Conservation (phyloP, 106 monocot species). For the Platanthera zijinensis region DNA sequence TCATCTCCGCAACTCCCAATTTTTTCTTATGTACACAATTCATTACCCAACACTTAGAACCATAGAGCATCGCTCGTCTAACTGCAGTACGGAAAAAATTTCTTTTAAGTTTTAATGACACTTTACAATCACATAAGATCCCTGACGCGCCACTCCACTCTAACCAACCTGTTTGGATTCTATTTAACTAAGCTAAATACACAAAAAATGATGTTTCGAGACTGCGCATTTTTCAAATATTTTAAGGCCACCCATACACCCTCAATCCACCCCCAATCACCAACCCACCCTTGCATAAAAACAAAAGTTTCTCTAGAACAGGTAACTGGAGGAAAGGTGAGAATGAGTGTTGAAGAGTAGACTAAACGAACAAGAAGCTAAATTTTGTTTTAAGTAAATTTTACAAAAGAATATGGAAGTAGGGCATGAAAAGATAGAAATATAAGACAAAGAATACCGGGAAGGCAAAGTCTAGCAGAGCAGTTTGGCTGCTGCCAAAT, state of each 20-base stretch:
- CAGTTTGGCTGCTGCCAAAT: constrained; percentile 84
- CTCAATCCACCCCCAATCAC: neutral
- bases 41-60: no score
- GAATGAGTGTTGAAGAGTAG: neutral
- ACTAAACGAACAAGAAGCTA: neutral
- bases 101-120: no score
- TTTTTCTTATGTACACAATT: no score
- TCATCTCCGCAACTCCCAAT: no score
- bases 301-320: neutral
- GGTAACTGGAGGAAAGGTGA: neutral
- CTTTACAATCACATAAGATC: no score
- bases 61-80: no score
- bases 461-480: constrained; percentile 87
- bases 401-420: neutral
- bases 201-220: neutral
- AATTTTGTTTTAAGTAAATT: neutral
- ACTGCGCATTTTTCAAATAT: neutral
- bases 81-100: no score
- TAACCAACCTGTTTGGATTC: no score
- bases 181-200: neutral
- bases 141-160: no score
- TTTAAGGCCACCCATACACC: neutral
- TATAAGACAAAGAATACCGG: constrained; percentile 38
- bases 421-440: neutral
- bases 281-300: neutral